A percentile compares a stretch with the other conserved stretches of the same genome.
Conservation (phyloP, 1,139 yeast genomes). For the Dujonia santamariae region DNA sequence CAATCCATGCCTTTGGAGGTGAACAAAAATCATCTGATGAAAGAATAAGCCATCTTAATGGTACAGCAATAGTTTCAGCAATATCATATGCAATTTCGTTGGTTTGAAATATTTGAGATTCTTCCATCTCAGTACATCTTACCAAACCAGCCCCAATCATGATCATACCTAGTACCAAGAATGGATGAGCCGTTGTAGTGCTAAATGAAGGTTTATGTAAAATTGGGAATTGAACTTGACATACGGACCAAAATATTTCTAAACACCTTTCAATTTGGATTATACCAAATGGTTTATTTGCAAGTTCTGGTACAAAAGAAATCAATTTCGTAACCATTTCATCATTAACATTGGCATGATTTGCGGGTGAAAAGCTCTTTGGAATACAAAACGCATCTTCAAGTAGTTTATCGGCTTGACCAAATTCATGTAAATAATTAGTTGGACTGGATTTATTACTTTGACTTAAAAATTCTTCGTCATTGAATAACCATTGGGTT, state of each 20-base stretch:
- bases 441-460: constrained; percentile 2
- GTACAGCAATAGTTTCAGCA: constrained; percentile 50
- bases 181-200: constrained; percentile 48
- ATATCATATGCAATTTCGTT: constrained; percentile 16
- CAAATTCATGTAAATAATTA: background rate
- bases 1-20: constrained; percentile 59
- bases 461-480: constrained; percentile 14
- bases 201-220: constrained; percentile 61
- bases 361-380: constrained; percentile 15
- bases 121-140: constrained; percentile 16
- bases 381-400: constrained; percentile 12
- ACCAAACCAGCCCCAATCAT: constrained; percentile 45
- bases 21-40: constrained; percentile 50
- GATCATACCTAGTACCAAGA: constrained; percentile 53
- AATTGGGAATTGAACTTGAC: constrained; percentile 60
- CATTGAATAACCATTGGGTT: constrained; percentile 30
- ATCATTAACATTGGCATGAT: constrained; percentile 23
- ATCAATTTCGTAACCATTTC: constrained; percentile 31
- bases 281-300: constrained; percentile 23
- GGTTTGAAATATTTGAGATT: constrained; percentile 11
- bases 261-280: constrained; percentile 24
- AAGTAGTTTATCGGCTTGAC: constrained; percentile 6
- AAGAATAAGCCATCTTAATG: constrained; percentile 60
- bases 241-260: constrained; percentile 49
- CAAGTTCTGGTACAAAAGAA: constrained; percentile 27